Percentiles rank a stretch among this genome's conserved stretches.
These are phyloP conservation scores for Diutina scorzettiae DNA, from an alignment of 1,139 yeast genomes.

Conservation along the genomic window DNA sequence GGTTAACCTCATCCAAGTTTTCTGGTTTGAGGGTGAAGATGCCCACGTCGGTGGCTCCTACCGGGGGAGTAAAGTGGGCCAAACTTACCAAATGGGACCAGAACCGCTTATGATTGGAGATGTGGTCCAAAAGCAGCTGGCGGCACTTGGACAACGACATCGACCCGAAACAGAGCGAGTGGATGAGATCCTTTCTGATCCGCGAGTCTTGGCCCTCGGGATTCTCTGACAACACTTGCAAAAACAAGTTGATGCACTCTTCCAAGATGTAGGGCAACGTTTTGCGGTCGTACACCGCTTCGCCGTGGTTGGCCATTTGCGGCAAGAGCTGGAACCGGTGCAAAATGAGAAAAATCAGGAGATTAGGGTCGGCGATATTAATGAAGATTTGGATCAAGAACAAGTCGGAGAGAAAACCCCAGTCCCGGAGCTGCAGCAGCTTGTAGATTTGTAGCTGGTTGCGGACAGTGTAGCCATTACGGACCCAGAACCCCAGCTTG, in stretches of 20 bases:
- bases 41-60: conserved; percentile 55
- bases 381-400: conserved; percentile 60
- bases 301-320: conserved; percentile 8
- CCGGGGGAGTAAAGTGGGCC: conserved; percentile 54
- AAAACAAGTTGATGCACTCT: conserved; percentile 63
- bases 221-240: conserved; percentile 61
- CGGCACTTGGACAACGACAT: conserved; percentile 62
- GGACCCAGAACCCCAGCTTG: conserved; percentile 48
- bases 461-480: conserved; percentile 55
- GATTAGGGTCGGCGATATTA: conserved; percentile 44
- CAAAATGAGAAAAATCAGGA: conserved; percentile 47
- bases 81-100: conserved; percentile 53
- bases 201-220: conserved; percentile 40
- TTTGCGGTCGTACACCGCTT: conserved; percentile 29
- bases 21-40: conserved; percentile 54
- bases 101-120: conserved; percentile 60
- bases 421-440: conserved; percentile 72
- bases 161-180: conserved; percentile 64
- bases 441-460: conserved; percentile 74
- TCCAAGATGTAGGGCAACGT: conserved; percentile 56
- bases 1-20: conserved; percentile 47
- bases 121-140: conserved; percentile 62
- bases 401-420: conserved; percentile 68
- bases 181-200: conserved; percentile 62
- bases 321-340: conserved; percentile 63